Evolutionary conservation across 768 basidiomycete species (phyloP), one percentile per base, ranked within the genome.

Genomic region (Epithele typhae): DNA sequence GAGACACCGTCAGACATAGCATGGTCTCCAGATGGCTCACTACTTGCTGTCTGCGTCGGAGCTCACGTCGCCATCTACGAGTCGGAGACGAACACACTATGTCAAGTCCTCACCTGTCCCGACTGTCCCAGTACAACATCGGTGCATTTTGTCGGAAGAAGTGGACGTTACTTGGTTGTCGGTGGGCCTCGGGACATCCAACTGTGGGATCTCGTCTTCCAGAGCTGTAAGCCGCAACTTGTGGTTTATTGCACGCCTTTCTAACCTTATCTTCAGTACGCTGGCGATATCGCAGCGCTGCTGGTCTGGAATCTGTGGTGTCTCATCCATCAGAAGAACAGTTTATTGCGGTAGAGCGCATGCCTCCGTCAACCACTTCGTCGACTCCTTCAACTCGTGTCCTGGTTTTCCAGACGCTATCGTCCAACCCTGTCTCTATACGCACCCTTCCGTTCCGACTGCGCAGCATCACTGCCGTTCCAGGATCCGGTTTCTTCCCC

Each of bases 1-100:
- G 77, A 82, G 59, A 67, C 71, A 41, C 88, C 92, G 25, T 73
- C 71, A 43, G 73, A 81, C 52, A 70, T 77, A 0, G 75, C 81
- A 1, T 96, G 92, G 82, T 90, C 94, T 5, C 75, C 73, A 4
- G 96, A 99, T 62, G 85, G 81, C 8, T 93, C 93, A 5, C 72
- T 99, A 25, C 69, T 98, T 37, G 87, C 85, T 11, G 75, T 94
- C 18, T 73, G 83, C 11, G 75, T 87, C 43, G 81, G 81, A 0
- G 60, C 75, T 14, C 78, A 78, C 49, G 73, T 94, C 43, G 78
- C 81, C 5, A 64, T 98, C 5, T 96, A 87, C 64, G 83, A 92
- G 56, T 75, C 88, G 0, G 56, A 68, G 18, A 80, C 79, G 19
- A 84, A 80, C 50, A 64, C 71, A 19, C 66, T 88, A 14, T 69